phyloP scores from a whole-genome alignment of 108 stramenopile species.

The Pseudonitzschia multistriata region DNA sequence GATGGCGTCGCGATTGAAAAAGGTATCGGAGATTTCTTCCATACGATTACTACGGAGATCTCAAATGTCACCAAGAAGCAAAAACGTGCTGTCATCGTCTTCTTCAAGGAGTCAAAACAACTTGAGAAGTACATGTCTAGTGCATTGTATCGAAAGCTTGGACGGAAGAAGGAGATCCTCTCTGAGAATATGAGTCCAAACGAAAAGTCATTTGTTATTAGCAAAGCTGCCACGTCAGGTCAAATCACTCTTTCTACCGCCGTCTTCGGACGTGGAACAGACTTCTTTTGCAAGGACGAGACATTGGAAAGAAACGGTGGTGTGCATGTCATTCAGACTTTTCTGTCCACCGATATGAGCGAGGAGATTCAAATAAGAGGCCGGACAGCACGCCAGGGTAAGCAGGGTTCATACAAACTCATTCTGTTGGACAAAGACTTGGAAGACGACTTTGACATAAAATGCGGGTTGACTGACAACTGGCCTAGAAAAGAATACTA shows the following conservation, averaged over 20 bases:
- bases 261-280: slow-evolving; percentile 64
- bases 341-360: slow-evolving; percentile 48
- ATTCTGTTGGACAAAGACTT: slow-evolving; percentile 55
- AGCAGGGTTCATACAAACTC: slow-evolving; percentile 53
- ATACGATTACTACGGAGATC: slow-evolving; percentile 51
- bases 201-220: slow-evolving; percentile 59
- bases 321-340: slow-evolving; percentile 56
- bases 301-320: slow-evolving; percentile 48
- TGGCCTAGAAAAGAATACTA: slow-evolving; percentile 44
- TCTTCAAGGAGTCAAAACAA: slow-evolving; percentile 37
- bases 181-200: slow-evolving; percentile 40
- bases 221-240: slow-evolving; percentile 55
- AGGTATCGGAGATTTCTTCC: slow-evolving; percentile 46
- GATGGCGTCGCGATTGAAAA: slow-evolving; percentile 51
- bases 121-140: slow-evolving; percentile 44
- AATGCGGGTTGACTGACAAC: slow-evolving; percentile 21
- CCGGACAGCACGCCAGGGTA: slow-evolving; percentile 65
- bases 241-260: slow-evolving; percentile 54
- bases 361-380: slow-evolving; percentile 72
- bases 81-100: slow-evolving; percentile 63
- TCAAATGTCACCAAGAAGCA: slow-evolving; percentile 21
- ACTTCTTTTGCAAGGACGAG: slow-evolving; percentile 67
- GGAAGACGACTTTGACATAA: slow-evolving; percentile 45
- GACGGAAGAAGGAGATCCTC: slow-evolving; percentile 44
- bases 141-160: slow-evolving; percentile 52